Percentiles rank a stretch among this genome's conserved stretches.
Evolutionary conservation across 805 yeast species (phyloP).

Genomic region (Diddensiella caesifluorescens): DNA sequence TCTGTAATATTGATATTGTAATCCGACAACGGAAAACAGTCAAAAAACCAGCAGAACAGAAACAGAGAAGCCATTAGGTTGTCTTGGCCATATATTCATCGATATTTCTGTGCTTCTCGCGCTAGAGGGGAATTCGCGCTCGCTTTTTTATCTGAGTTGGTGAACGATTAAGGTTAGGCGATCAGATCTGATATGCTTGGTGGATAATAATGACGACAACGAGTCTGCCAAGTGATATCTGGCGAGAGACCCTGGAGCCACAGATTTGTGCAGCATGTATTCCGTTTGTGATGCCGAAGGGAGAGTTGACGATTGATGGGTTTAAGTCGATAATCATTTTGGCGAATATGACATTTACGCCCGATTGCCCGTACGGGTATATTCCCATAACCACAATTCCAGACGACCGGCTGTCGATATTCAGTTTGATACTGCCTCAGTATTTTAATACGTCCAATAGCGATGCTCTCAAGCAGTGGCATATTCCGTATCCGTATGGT

Average conservation of each 20-base stretch:
- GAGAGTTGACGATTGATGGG: conserved; percentile 14
- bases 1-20: too few species aligned
- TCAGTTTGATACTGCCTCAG: neutral
- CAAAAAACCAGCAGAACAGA: too few species aligned
- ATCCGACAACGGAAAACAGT: too few species aligned
- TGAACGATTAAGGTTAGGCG: too few species aligned
- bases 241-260: neutral
- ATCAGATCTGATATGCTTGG: too few species aligned
- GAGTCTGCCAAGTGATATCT: neutral
- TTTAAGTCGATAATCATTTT: conserved; percentile 10
- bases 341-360: conserved; percentile 10
- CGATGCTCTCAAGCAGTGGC: conserved; percentile 11
- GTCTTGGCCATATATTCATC: too few species aligned
- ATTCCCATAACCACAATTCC: conserved; percentile 9
- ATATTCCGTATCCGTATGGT: conserved; percentile 13
- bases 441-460: neutral
- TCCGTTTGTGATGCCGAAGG: conserved; percentile 13
- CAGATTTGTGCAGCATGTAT: conserved; percentile 13
- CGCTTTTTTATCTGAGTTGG: too few species aligned
- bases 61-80: too few species aligned
- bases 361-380: conserved; percentile 14
- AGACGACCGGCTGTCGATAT: neutral
- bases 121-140: too few species aligned
- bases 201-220: neutral
- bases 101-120: too few species aligned